These are phyloP conservation scores for Verticillium zaregamsianum DNA, from an alignment of 2,329 filamentous ascomycete genomes.

Conservation along the genomic window DNA sequence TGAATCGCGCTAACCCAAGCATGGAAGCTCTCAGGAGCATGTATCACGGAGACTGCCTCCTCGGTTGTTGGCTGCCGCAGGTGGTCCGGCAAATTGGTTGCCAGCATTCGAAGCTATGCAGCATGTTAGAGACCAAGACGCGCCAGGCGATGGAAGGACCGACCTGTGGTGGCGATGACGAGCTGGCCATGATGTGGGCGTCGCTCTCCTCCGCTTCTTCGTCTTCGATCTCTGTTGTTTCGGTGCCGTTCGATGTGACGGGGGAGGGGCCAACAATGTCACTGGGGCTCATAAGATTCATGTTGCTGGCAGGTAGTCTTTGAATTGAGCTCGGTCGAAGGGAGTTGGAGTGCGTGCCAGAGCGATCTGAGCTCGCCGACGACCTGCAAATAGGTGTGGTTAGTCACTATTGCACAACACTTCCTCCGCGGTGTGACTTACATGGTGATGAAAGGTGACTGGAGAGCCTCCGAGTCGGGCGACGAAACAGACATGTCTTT, in stretches of 20 bases:
- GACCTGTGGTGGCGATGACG: slow-evolving; percentile 33
- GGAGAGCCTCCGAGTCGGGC: slow-evolving; percentile 44
- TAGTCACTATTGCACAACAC: not conserved
- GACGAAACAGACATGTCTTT: slow-evolving; percentile 51
- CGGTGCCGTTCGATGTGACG: slow-evolving; percentile 80
- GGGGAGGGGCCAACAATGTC: slow-evolving; percentile 77
- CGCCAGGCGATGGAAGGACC: slow-evolving; percentile 6
- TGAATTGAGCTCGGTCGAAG: slow-evolving; percentile 49
- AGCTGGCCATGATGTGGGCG: slow-evolving; percentile 29
- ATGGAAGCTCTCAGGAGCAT: slow-evolving; percentile 79
- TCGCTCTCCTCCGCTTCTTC: slow-evolving; percentile 61
- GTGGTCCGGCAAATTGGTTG: slow-evolving; percentile 53
- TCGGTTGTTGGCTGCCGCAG: slow-evolving; percentile 61
- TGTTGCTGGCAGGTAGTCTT: slow-evolving; percentile 43
- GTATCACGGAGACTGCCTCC: slow-evolving; percentile 84
- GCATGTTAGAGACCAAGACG: not conserved
- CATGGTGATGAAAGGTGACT: slow-evolving; percentile 47
- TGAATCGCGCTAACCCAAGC: slow-evolving; percentile 61
- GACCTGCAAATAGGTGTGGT: slow-evolving; percentile 28
- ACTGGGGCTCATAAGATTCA: slow-evolving; percentile 58
- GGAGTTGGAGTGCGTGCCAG: slow-evolving; percentile 32
- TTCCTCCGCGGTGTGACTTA: slow-evolving; percentile 28
- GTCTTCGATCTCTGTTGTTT: slow-evolving; percentile 80
- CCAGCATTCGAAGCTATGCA: slow-evolving; percentile 45
- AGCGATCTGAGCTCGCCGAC: slow-evolving; percentile 30